These are phyloP conservation scores for Tetragonia tetragonoides DNA, from an alignment of 148 eudicot genomes.

Conservation along the genomic window DNA sequence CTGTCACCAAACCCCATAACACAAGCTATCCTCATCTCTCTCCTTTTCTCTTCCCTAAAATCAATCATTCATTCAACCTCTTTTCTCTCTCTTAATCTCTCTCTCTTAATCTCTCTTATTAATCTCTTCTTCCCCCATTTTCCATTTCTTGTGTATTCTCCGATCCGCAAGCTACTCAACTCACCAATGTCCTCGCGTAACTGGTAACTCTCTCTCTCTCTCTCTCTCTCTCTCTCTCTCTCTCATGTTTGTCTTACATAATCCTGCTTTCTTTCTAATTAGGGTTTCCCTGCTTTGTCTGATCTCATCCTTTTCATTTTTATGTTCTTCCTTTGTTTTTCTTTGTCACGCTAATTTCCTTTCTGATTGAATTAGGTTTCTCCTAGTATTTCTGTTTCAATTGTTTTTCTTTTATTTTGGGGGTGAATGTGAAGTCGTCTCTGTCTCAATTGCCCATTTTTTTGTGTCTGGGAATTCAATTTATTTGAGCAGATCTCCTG, in stretches of 20 bases:
- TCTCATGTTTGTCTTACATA: neutral
- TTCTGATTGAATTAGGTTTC: neutral
- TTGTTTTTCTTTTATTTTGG: no score
- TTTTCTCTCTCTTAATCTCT: neutral
- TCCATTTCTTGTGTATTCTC: neutral
- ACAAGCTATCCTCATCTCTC: neutral
- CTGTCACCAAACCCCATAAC: constrained; percentile 38
- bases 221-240: no score
- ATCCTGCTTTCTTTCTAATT: neutral
- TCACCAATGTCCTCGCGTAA: neutral
- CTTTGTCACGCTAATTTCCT: neutral
- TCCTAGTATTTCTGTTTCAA: neutral
- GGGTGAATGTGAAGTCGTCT: neutral
- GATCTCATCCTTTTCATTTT: neutral
- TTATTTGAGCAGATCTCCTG: neutral
- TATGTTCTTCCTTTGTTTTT: no score
- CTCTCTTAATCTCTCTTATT: neutral
- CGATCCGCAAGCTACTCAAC: constrained; percentile 1
- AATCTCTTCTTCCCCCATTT: neutral
- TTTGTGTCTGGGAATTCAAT: neutral
- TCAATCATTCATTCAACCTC: neutral
- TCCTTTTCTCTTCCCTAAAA: no score
- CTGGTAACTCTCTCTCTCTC: constrained; percentile 19
- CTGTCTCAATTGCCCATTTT: neutral
- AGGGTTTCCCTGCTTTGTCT: neutral